phyloP scores from a whole-genome alignment of 2,329 filamentous ascomycete genomes.

The Monilinia aucupariae region DNA sequence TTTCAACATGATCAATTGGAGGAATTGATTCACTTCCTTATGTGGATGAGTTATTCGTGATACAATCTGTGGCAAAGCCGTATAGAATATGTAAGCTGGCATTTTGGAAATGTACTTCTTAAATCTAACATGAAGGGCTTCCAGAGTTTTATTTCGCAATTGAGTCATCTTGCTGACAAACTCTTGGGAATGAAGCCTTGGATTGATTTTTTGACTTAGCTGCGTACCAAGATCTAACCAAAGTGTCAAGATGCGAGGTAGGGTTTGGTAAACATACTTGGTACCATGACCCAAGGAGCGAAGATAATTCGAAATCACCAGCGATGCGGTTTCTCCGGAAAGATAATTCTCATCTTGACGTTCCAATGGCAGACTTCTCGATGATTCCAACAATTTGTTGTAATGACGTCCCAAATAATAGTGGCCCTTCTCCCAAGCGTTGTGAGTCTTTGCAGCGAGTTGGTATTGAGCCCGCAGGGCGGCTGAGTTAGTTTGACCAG shows the following conservation, averaged over 20 bases:
- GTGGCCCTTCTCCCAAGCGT: constrained; percentile 90
- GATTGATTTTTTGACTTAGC: constrained; percentile 54
- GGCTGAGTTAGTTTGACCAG: constrained; percentile 85
- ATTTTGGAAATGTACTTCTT: constrained; percentile 71
- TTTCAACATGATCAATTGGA: constrained; percentile 76
- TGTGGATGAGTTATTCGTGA: constrained; percentile 92
- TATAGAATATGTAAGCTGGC: constrained; percentile 74
- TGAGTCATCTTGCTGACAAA: constrained; percentile 47
- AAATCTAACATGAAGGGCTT: constrained; percentile 66
- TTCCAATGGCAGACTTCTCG: constrained; percentile 68
- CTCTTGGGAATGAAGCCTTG: constrained; percentile 43
- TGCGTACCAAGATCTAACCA: constrained; percentile 89
- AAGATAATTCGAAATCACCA: constrained; percentile 91
- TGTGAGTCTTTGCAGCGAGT: constrained; percentile 63
- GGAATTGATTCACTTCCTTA: constrained; percentile 64
- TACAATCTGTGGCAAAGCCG: constrained; percentile 83
- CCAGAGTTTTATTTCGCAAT: constrained; percentile 59
- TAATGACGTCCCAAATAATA: constrained; percentile 97
- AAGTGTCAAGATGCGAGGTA: constrained; percentile 84
- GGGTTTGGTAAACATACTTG: constrained; percentile 92
- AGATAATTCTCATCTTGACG: constrained; percentile 74
- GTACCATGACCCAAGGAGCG: constrained; percentile 82
- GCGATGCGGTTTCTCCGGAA: constrained; percentile 75
- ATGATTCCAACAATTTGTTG: constrained; percentile 88
- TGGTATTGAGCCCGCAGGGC: constrained; percentile 78